Percentiles rank a stretch among this genome's conserved stretches.
Evolutionary conservation across 164 flowering plant genomes (phyloP).

Genomic region (Kingdonia uniflora): DNA sequence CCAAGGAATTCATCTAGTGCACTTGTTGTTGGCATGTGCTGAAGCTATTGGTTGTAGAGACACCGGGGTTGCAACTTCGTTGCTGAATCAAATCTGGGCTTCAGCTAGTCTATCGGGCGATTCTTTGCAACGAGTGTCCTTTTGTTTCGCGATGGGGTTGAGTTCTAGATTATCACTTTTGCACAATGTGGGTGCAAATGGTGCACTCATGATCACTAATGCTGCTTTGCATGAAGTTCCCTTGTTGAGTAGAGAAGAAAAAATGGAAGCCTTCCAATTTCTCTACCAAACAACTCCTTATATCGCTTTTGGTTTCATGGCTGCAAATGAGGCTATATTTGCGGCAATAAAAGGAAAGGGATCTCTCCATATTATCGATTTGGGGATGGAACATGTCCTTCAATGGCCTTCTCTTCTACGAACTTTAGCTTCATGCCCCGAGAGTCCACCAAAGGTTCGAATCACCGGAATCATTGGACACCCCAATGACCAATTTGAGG

Average conservation of each 20-base stretch:
- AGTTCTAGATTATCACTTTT: slow-evolving; percentile 35
- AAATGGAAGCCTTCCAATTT: slow-evolving; percentile 38
- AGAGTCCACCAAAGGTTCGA: slow-evolving; percentile 32
- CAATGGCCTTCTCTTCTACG: slow-evolving; percentile 54
- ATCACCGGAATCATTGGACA: slow-evolving; percentile 29
- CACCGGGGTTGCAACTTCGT: slow-evolving; percentile 32
- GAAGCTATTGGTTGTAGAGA: slow-evolving; percentile 67
- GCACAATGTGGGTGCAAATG: slow-evolving; percentile 25
- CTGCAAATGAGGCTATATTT: slow-evolving; percentile 50
- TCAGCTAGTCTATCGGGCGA: slow-evolving; percentile 38
- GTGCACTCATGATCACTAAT: slow-evolving; percentile 15
- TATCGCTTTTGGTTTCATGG: slow-evolving; percentile 51
- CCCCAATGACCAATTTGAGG: slow-evolving; percentile 6
- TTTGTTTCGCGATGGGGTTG: slow-evolving; percentile 43
- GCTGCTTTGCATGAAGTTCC: slow-evolving; percentile 14
- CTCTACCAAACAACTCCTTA: slow-evolving; percentile 56
- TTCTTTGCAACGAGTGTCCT: slow-evolving; percentile 44
- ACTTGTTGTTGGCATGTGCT: slow-evolving; percentile 50
- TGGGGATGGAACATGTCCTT: slow-evolving; percentile 44
- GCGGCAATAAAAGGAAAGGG: slow-evolving; percentile 37
- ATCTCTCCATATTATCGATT: slow-evolving; percentile 39
- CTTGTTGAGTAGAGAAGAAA: slow-evolving; percentile 29
- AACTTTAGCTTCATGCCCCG: slow-evolving; percentile 30
- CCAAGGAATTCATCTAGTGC: slow-evolving; percentile 53
- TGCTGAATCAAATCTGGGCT: slow-evolving; percentile 36